Percentiles rank a stretch among this genome's conserved stretches.
Conservation (phyloP, 2,329 filamentous ascomycete species). For the Dothistroma pini region DNA sequence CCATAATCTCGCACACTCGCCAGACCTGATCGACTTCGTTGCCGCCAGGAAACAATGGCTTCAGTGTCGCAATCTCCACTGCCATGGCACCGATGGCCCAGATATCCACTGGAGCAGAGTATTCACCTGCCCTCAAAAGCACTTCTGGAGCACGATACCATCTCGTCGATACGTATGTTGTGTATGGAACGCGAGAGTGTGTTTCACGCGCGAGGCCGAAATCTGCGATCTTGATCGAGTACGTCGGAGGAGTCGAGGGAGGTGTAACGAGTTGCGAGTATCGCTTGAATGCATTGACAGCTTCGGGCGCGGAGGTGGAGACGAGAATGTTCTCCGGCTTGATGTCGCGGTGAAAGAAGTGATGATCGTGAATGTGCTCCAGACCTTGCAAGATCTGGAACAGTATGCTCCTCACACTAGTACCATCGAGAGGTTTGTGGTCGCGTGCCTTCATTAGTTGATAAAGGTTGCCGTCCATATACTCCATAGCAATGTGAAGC, state of each 20-base stretch:
- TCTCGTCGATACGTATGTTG: constrained; percentile 94
- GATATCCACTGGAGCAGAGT: constrained; percentile 96
- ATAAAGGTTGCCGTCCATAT: constrained; percentile 99
- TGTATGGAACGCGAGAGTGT: constrained; percentile 93
- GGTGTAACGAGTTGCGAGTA: constrained; percentile 94
- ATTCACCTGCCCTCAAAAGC: constrained; percentile 86
- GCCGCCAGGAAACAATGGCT: constrained; percentile 92
- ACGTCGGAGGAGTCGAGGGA: constrained; percentile 86
- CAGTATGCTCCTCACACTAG: constrained; percentile 93
- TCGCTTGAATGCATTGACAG: constrained; percentile 78
- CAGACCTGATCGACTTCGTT: constrained; percentile 99
- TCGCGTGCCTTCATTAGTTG: constrained; percentile 98
- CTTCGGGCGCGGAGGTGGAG: constrained; percentile 81
- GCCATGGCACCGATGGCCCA: constrained; percentile 99
- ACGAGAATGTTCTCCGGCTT: constrained; percentile 99
- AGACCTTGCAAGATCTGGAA: constrained; percentile 95
- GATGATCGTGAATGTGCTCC: constrained; percentile 94
- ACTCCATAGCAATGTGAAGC: constrained; percentile 98
- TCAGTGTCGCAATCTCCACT: constrained; percentile 92
- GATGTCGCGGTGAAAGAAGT: constrained; percentile 98
- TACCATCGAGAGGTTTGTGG: constrained; percentile 86
- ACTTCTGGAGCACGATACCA: constrained; percentile 97
- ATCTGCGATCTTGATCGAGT: constrained; percentile 97
- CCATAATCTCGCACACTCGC: constrained; percentile 99
- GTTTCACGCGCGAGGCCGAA: constrained; percentile 97